phyloP scores from a whole-genome alignment of 225 moss, liverwort and hornwort species.

The Takakia lepidozioides region DNA sequence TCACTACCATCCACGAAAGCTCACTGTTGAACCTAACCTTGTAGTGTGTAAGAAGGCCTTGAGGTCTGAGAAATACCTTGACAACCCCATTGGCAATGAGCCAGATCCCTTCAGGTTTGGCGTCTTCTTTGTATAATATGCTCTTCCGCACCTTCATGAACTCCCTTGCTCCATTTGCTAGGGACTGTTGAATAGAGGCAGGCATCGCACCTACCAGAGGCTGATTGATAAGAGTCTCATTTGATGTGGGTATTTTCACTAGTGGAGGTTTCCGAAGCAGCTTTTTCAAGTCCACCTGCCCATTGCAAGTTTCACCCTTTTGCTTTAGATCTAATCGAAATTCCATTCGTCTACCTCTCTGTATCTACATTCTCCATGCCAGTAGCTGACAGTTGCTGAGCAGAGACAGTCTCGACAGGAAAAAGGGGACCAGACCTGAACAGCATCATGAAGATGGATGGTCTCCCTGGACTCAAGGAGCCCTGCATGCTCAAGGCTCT shows the following conservation, averaged over 20 bases:
- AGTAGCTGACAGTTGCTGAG: too few species aligned
- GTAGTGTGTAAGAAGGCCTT: too few species aligned
- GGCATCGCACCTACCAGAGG: slow-evolving; percentile 86
- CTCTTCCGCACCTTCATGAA: slow-evolving; percentile 48
- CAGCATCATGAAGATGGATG: slow-evolving; percentile 63
- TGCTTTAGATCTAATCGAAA: too few species aligned
- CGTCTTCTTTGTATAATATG: slow-evolving; percentile 45
- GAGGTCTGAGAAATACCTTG: too few species aligned
- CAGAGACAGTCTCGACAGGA: too few species aligned
- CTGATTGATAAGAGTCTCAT: slow-evolving; percentile 48
- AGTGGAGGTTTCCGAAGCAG: slow-evolving; percentile 66
- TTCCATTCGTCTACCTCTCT: background rate
- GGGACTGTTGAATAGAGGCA: slow-evolving; percentile 17
- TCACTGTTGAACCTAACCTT: too few species aligned
- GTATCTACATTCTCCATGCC: background rate
- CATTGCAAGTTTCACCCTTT: too few species aligned
- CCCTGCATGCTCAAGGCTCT: slow-evolving; percentile 60
- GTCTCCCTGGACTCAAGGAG: slow-evolving; percentile 79
- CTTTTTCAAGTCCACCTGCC: slow-evolving; percentile 93
- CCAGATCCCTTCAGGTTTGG: slow-evolving; percentile 64
- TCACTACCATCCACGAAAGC: too few species aligned
- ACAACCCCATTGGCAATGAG: slow-evolving; percentile 85
- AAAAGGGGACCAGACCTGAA: slow-evolving; percentile 49
- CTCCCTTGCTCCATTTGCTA: slow-evolving; percentile 47
- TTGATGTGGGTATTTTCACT: slow-evolving; percentile 51